Conservation (phyloP, 495 filamentous ascomycete species). For the Hypoxylon cercidicola region DNA sequence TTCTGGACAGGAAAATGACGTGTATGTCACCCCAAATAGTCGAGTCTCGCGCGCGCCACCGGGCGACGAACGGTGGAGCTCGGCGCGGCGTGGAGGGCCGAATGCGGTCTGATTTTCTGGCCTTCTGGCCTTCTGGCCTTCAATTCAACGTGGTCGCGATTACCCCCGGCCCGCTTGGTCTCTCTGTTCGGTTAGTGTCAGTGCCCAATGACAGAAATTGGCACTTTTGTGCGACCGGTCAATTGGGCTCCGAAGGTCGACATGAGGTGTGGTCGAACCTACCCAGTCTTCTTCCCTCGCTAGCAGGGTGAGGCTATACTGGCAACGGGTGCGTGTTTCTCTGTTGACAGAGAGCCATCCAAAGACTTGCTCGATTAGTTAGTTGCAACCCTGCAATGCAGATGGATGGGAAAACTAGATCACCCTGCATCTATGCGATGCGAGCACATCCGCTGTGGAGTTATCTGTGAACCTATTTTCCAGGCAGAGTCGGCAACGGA, state of each 20-base stretch:
- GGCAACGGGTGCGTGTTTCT: conserved; percentile 13
- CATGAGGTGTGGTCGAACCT: conserved; percentile 25
- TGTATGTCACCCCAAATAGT: conserved; percentile 23
- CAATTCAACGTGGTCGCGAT: conserved; percentile 40
- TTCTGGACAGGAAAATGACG: conserved; percentile 35
- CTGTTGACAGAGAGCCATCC: conserved; percentile 16
- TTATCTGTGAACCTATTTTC: conserved; percentile 39
- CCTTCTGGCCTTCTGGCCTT: too few species aligned
- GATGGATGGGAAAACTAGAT: conserved; percentile 37
- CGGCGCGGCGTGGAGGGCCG: conserved; percentile 41
- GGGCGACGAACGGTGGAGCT: conserved; percentile 40
- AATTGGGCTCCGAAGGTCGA: conserved; percentile 37
- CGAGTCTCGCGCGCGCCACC: conserved; percentile 20
- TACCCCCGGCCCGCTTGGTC: conserved; percentile 28
- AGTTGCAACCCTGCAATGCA: conserved; percentile 41
- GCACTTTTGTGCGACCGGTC: conserved; percentile 34
- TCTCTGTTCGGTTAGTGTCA: conserved; percentile 39
- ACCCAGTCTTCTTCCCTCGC: conserved; percentile 4
- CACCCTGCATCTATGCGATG: conserved; percentile 45
- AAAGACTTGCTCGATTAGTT: conserved; percentile 26
- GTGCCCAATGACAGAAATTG: conserved; percentile 42
- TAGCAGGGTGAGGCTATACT: conserved; percentile 22
- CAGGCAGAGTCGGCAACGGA: conserved; percentile 42
- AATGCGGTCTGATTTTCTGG: conserved; percentile 42
- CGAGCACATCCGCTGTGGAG: conserved; percentile 46